Percentiles rank a stretch among this genome's conserved stretches.
phyloP scores from a whole-genome alignment of 441 rosid species.

The Populus hybrid region DNA sequence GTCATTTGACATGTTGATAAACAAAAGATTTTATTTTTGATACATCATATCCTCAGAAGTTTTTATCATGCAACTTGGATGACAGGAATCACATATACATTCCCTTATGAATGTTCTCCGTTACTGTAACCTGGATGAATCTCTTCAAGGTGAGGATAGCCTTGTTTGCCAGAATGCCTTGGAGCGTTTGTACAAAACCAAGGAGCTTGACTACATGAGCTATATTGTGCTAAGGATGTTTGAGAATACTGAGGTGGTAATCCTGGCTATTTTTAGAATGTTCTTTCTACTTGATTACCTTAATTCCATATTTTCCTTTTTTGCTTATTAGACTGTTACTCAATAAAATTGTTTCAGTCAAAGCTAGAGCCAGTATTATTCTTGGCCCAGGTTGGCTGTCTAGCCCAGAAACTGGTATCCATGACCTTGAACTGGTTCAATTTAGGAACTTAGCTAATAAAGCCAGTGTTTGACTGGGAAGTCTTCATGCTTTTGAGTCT shows the following conservation, averaged over 20 bases:
- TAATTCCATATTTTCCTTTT: neutral
- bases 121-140: constrained; percentile 95
- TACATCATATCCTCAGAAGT: neutral
- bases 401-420: neutral
- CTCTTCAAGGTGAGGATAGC: constrained; percentile 95
- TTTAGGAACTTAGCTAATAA: neutral
- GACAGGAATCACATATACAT: constrained; percentile 98
- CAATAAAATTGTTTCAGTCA: neutral
- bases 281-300: neutral
- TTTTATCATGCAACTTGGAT: constrained; percentile 5
- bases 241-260: constrained; percentile 76
- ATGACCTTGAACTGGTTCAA: neutral
- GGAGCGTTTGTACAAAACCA: constrained; percentile 83
- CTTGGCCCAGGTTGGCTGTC: neutral
- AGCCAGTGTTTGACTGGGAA: neutral
- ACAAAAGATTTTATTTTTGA: neutral
- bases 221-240: constrained; percentile 94
- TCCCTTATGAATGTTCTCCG: constrained; percentile 98
- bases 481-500: neutral
- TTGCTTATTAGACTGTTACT: neutral
- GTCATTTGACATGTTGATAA: constrained; percentile 2
- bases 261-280: neutral
- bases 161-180: constrained; percentile 75
- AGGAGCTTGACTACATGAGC: constrained; percentile 99
- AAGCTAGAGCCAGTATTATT: neutral